phyloP scores from a whole-genome alignment of 768 basidiomycete genomes.

The Aureoboletus auriporus region DNA sequence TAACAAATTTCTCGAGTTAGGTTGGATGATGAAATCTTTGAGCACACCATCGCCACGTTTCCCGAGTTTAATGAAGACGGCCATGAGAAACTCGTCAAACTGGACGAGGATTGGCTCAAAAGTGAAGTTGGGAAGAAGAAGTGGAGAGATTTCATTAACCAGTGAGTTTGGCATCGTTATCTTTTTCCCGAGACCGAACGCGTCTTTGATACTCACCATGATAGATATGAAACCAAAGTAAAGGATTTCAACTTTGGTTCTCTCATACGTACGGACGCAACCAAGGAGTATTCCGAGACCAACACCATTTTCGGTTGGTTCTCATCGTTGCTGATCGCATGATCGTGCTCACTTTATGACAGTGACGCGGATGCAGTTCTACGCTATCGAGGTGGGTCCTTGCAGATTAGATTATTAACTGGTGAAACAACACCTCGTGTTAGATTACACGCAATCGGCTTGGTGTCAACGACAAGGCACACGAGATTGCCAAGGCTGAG shows the following conservation, averaged over 20 bases:
- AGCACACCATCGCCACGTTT: constrained; percentile 70
- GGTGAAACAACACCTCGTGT: background rate
- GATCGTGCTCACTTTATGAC: constrained; percentile 10
- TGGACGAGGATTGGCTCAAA: constrained; percentile 95
- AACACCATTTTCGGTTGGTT: constrained; percentile 90
- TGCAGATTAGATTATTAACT: background rate
- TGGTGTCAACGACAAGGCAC: constrained; percentile 84
- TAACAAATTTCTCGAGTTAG: constrained; percentile 36
- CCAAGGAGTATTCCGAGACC: constrained; percentile 79
- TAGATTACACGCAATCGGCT: constrained; percentile 90
- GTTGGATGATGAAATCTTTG: constrained; percentile 88
- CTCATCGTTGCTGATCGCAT: background rate
- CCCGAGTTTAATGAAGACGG: constrained; percentile 65
- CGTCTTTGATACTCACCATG: constrained; percentile 8
- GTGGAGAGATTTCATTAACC: constrained; percentile 86
- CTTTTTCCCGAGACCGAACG: background rate
- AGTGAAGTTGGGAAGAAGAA: constrained; percentile 78
- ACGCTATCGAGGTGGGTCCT: constrained; percentile 74
- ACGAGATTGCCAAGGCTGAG: constrained; percentile 75
- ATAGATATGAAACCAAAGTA: constrained; percentile 83
- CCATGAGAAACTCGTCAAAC: constrained; percentile 44
- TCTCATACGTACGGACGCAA: constrained; percentile 77
- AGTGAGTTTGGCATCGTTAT: constrained; percentile 38
- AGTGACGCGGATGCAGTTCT: constrained; percentile 59
- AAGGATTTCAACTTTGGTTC: constrained; percentile 98